Base-by-base conservation (phyloP, 176 grass and related monocot species). In the Carex kokanica region DNA sequence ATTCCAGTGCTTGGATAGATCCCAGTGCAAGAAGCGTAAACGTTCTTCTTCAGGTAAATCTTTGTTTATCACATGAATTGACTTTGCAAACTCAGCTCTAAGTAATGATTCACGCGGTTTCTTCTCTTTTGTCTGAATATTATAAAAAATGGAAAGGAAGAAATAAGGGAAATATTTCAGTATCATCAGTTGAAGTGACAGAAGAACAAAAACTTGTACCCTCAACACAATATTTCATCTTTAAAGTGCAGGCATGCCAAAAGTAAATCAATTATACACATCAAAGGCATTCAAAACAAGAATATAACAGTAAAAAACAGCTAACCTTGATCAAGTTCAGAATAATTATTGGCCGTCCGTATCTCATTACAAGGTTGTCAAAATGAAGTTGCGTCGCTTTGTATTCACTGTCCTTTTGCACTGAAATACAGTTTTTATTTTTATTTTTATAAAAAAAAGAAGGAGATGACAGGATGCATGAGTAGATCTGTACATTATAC, bases 251-350 rank as follows among this genome's bases (percentile, higher is more conserved):
- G 13, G 54, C 47, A 77, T 31, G 16, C 24, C 6, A 77, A 77
- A 54, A 31, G 47, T 56, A 77, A 77, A 32, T 55, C 49, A 16
- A 27, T 55, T 54, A 55, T 53, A 31, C 12, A 17, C 73, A 77
- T 25, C 24, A 55, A 17, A 32, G 23, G 3, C 20, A 56, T 56
- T 78, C 24, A 74, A 85, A 78, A 32, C 47, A 85, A 90, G 69
- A 29, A 71, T 38, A 82, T 65, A 20, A 74, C 20, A 60, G 29
- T 57, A 78, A 74, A 34, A 11, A 60, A 29, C 40, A 88, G 15
- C 89, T 64, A 81, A 90, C 97, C 97, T 96, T 99, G 86, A 99
- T 99, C 85, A 99, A 99, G 85, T 99, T 96, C 88, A 99, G 88
- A 89, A 99, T 90, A 85, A 99, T 90, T 87, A 99, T 90, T 15